These are phyloP conservation scores for Ophiosphaerella narmari DNA, from an alignment of 2,329 filamentous ascomycete genomes.

Conservation along the genomic window DNA sequence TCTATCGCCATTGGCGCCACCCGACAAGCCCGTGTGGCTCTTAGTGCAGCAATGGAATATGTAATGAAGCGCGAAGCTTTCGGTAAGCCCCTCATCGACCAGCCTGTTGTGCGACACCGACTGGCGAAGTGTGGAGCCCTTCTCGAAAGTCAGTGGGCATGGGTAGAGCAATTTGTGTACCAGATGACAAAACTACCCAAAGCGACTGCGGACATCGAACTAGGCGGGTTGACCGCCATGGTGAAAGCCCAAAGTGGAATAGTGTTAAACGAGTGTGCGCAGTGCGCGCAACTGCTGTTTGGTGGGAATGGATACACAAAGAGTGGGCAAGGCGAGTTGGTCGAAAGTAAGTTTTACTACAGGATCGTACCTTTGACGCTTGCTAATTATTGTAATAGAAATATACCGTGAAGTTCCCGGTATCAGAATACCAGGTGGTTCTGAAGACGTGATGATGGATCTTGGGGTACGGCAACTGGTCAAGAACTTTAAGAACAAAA, in stretches of 20 bases:
- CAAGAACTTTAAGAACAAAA: constrained; percentile 68
- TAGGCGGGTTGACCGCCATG: constrained; percentile 74
- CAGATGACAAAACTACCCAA: constrained; percentile 67
- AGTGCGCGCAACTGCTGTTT: constrained; percentile 71
- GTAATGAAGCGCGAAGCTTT: constrained; percentile 70
- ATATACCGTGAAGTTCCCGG: constrained; percentile 69
- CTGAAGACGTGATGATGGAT: constrained; percentile 75
- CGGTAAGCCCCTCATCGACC: constrained; percentile 70
- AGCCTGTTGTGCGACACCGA: constrained; percentile 74
- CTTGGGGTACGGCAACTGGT: constrained; percentile 71
- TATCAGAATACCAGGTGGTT: constrained; percentile 66
- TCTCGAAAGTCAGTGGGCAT: constrained; percentile 72
- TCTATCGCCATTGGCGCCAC: constrained; percentile 68
- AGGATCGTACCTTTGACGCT: not conserved
- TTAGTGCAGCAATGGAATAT: constrained; percentile 65
- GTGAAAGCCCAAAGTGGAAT: constrained; percentile 74
- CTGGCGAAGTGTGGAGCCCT: constrained; percentile 71
- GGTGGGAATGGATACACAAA: constrained; percentile 75
- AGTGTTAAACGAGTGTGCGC: constrained; percentile 72
- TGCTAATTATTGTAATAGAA: constrained; percentile 45
- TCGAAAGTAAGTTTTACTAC: constrained; percentile 63
- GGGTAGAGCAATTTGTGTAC: constrained; percentile 73
- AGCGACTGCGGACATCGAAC: constrained; percentile 63
- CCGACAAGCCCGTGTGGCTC: constrained; percentile 64
- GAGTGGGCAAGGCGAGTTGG: constrained; percentile 71